Base-by-base conservation (phyloP, 345 rosid species). In the Laguncularia racemosa region DNA sequence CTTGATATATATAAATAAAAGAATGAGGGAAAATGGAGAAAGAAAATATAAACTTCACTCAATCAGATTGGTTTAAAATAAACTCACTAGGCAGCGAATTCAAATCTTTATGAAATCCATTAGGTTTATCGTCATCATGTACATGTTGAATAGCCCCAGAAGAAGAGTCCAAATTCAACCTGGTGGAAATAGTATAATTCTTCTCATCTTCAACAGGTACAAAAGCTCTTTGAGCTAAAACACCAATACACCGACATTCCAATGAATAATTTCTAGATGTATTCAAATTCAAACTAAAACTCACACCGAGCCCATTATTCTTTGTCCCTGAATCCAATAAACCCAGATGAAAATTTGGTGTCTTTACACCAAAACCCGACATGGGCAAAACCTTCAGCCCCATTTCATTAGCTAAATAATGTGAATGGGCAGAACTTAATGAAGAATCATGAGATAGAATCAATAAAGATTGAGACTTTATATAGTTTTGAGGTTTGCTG, bases 61-160 rank as follows among this genome's bases (percentile, higher is more conserved):
- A 17, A 17, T 16, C 12, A 13, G 6, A 13, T 20, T 6, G 23
- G 4, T 16, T 0, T 51, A 8, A 13, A 51, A 23, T 23, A 16
- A 12, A 79, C 96, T 82, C 78, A 91, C 98, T 91, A 23, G 90
- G 96, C 76, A 88, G 95, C 71, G 81, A 78, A 65, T 68, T 84
- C 71, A 85, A 70, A 76, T 88, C 98, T 80, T 65, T 84, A 63
- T 85, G 85, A 62, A 85, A 82, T 19, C 55, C 58, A 23, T 57
- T 66, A 13, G 83, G 62, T 21, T 64, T 56, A 33, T 62, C 21
- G 44, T 66, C 75, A 61, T 69, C 71, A 60, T 62, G 78, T 58
- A 33, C 58, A 63, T 53, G 54, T 55, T 71, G 76, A 75, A 58
- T 62, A 43, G 74, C 74, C 67, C 14, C 74, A 71, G 83, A 68